phyloP scores from a whole-genome alignment of 2,329 filamentous ascomycete species.

The Ascochyta fabae region DNA sequence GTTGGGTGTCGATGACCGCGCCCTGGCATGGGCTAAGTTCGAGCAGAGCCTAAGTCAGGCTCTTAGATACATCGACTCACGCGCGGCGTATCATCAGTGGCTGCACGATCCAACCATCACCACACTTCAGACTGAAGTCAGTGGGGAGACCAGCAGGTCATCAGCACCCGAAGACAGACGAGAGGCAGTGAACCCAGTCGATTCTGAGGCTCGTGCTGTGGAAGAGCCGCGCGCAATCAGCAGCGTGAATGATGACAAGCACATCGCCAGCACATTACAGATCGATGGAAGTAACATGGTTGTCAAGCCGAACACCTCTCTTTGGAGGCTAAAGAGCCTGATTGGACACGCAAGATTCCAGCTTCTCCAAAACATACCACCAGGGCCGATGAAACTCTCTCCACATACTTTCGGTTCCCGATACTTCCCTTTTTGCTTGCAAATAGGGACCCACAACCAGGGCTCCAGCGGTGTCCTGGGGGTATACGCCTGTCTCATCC shows the following conservation, averaged over 20 bases:
- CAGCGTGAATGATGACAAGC: neutral
- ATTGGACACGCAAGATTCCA: constrained; percentile 1
- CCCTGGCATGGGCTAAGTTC: constrained; percentile 14
- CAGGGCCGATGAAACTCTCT: neutral
- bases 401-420: neutral
- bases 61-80: constrained; percentile 7
- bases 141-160: too few species aligned
- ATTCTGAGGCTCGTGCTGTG: neutral
- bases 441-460: neutral
- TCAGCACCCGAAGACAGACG: neutral
- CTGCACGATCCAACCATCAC: neutral
- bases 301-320: constrained; percentile 4
- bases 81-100: constrained; percentile 15
- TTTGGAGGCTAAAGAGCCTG: neutral
- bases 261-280: neutral
- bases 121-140: neutral
- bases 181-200: neutral
- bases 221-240: neutral
- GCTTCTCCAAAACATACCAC: neutral
- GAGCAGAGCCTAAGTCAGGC: constrained; percentile 8
- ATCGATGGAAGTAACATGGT: neutral
- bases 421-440: constrained; percentile 8
- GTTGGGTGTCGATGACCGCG: constrained; percentile 4
- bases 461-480: neutral
- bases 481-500: constrained; percentile 1